Base-by-base conservation (phyloP, 164 flowering plant species). In the Vitis amurensis region DNA sequence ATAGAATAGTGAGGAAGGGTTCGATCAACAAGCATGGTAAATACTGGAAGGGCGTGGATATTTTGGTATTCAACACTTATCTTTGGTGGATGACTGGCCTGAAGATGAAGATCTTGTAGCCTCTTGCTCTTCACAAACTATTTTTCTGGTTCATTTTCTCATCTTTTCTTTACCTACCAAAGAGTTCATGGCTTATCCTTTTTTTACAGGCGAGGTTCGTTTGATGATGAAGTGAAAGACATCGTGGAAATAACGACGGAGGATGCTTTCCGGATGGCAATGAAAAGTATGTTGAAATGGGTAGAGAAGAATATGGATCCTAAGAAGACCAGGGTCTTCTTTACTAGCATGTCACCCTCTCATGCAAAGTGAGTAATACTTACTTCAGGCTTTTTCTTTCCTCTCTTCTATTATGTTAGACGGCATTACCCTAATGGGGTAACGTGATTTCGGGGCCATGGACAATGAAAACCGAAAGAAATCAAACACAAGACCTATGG, bases 201-300 rank as follows among this genome's bases (percentile, higher is more conserved):
- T 9, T 44, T 16, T 62, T 50, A 27, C 81, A 86, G 92, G 78
- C 77, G 75, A 73, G 92, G 90, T 9, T 85, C 91, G 3, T 88
- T 89, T 49, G 78, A 84, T 0, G 90, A 85, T 63, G 84, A 86
- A 56, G 80, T 71, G 58, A 81, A 85, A 73, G 84, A 82, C 6
- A 80, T 86, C 1, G 75, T 77, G 50, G 79, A 78, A 78, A 5
- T 84, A 53, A 64, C 79, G 12, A 86, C 89, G 1, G 90, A 86
- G 63, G 91, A 85, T 64, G 89, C 90, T 12, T 89, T 88, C 70
- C 69, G 89, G 0, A 77, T 88, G 92, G 88, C 76, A 13, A 82
- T 89, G 86, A 89, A 79, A 51, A 90, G 89, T 61, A 77, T 91
- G 97, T 50, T 84, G 73, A 85, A 82, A 84, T 95, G 99, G 98